Base-by-base conservation (phyloP, 306 rosid species). In the Glycine soja region DNA sequence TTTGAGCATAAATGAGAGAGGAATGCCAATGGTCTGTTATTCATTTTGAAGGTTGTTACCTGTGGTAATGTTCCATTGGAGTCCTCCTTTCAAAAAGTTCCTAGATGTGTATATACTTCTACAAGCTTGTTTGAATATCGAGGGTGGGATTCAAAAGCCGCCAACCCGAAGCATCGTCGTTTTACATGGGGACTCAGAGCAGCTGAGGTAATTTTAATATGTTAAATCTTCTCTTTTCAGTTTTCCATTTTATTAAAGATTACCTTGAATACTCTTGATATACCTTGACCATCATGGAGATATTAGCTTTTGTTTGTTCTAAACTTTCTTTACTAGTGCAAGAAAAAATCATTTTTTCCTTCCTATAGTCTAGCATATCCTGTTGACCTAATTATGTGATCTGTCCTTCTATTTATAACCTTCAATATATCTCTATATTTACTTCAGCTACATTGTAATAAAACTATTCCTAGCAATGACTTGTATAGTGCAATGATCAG, bases 71-170 rank as follows among this genome's bases (percentile, higher is more conserved):
- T 59, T 59, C 66, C 66, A 24, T 2, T 59, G n/a, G 66, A 59
- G 42, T 59, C 66, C 14, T 59, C 66, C 42, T 59, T 59, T 59
- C 66, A 59, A 30, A 59, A 10, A 59, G 66, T 59, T 59, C 42
- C 66, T 30, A 59, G 66, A 59, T 59, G 66, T 30, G 66, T 59
- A 42, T 59, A 30, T 30, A 59, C 66, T 24, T 59, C 66, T 59
- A 59, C 66, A 10, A 59, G 66, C 66, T 59, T 59, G 42, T 24
- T 59, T 24, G 66, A 59, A 24, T 59, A 59, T 10, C 42, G 66
- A 59, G 40, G 66, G 66, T 59, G 66, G 66, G 66, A 59, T 59
- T 59, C 66, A 59, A 59, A 59, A 59, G 66, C 66, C 24, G 66
- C 42, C 66, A 59, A 59, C 7, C 40, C 66, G 30, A 59, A 24